These are phyloP conservation scores for Suhomyces pyralidae DNA, from an alignment of 805 yeast genomes.

Conservation along the genomic window DNA sequence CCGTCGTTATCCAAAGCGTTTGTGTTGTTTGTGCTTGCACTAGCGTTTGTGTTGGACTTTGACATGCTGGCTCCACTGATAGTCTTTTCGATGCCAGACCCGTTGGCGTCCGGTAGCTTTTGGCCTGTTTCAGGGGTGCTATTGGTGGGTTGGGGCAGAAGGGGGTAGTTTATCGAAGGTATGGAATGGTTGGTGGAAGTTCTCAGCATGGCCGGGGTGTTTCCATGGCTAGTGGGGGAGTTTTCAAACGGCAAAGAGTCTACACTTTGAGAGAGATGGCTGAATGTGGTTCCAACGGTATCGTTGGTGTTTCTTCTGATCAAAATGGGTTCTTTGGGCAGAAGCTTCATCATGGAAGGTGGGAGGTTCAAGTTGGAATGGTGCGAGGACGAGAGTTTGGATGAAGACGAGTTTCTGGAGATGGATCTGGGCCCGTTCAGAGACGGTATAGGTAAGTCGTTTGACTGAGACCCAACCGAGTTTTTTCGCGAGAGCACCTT, in stretches of 20 bases:
- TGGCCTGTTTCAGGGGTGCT: slow-evolving; percentile 3
- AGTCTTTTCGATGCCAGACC: background rate
- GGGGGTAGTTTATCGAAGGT: slow-evolving; percentile 15
- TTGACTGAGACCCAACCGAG: slow-evolving; percentile 21
- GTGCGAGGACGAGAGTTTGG: slow-evolving; percentile 10
- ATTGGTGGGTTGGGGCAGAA: slow-evolving; percentile 17
- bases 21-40: background rate
- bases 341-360: slow-evolving; percentile 65
- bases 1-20: background rate
- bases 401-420: slow-evolving; percentile 5
- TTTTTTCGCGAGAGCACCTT: slow-evolving; percentile 29
- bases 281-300: slow-evolving; percentile 7
- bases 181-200: slow-evolving; percentile 25
- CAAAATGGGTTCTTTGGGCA: slow-evolving; percentile 72
- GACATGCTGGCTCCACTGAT: background rate
- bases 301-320: slow-evolving; percentile 51
- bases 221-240: slow-evolving; percentile 13
- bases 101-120: slow-evolving; percentile 19
- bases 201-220: slow-evolving; percentile 14
- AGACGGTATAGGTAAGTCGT: slow-evolving; percentile 10
- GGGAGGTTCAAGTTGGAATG: slow-evolving; percentile 41
- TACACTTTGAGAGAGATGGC: slow-evolving; percentile 9
- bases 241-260: slow-evolving; percentile 9
- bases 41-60: background rate
- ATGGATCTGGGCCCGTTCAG: slow-evolving; percentile 4